phyloP scores from a whole-genome alignment of 768 basidiomycete genomes.

The Lactarius hatsudake region DNA sequence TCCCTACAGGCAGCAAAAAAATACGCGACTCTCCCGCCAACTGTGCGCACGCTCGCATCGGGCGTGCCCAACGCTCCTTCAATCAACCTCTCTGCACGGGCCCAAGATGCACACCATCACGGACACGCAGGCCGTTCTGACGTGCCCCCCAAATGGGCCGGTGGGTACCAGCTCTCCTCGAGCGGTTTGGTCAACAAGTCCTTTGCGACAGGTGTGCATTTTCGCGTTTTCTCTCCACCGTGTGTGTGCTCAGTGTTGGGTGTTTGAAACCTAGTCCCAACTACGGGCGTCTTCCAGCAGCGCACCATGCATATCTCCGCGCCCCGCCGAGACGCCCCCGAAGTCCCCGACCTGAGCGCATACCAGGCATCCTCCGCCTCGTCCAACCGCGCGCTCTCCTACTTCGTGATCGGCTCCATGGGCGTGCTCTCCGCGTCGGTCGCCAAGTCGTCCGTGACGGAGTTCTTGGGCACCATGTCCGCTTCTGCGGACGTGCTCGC shows the following conservation, averaged over 20 bases:
- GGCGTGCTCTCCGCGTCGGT: conserved; percentile 92
- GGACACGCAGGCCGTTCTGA: conserved; percentile 66
- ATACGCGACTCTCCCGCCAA: conserved; percentile 77
- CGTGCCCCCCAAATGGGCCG: conserved; percentile 58
- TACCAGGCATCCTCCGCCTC: conserved; percentile 71
- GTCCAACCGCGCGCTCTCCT: conserved; percentile 73
- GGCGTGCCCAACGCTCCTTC: conserved; percentile 77
- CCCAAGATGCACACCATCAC: conserved; percentile 51
- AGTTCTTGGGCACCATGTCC: conserved; percentile 94
- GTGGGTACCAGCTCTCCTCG: conserved; percentile 44
- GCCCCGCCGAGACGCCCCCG: conserved; percentile 61
- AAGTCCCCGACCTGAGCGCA: conserved; percentile 85
- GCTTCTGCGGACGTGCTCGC: conserved; percentile 98
- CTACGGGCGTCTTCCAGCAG: conserved; percentile 55
- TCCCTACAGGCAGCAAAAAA: conserved; percentile 74
- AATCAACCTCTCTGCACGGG: conserved; percentile 70
- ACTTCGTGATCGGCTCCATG: conserved; percentile 89
- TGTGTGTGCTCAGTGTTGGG: not conserved
- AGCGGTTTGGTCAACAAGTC: conserved; percentile 65
- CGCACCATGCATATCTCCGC: conserved; percentile 80
- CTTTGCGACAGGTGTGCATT: conserved; percentile 54
- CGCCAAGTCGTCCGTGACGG: conserved; percentile 90
- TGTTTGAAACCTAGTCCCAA: conserved; percentile 40
- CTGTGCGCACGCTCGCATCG: conserved; percentile 71
- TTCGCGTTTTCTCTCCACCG: conserved; percentile 3